These are phyloP conservation scores for Davidsoniella eucalypti DNA, from an alignment of 2,329 filamentous ascomycete genomes.

Conservation along the genomic window DNA sequence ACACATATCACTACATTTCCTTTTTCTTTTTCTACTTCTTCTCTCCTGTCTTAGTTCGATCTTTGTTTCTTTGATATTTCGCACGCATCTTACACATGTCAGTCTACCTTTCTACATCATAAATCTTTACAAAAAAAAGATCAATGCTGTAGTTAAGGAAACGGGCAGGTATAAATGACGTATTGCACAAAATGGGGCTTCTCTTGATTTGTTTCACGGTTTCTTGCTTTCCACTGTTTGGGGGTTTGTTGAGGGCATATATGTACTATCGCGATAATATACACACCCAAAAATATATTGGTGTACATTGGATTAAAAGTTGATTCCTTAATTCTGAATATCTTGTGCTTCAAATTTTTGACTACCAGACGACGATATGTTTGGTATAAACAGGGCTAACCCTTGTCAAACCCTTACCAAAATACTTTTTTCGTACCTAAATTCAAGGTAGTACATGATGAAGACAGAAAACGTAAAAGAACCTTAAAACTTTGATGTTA, in stretches of 20 bases:
- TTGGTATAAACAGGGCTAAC: no score
- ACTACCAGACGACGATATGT: no score
- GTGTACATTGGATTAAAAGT: no score
- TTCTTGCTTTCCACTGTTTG: background rate
- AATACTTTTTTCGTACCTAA: no score
- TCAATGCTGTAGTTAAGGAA: no score
- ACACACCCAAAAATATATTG: background rate
- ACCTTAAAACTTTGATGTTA: no score
- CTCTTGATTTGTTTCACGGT: background rate
- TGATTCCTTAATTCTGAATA: no score
- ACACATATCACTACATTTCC: background rate
- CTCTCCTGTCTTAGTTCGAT: background rate
- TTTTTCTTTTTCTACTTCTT: background rate
- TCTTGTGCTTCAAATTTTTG: no score
- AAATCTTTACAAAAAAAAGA: background rate
- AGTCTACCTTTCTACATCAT: background rate
- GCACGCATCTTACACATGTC: background rate
- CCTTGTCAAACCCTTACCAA: no score
- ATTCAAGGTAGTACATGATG: no score
- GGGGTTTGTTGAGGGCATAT: background rate
- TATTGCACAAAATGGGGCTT: slow-evolving; percentile 1
- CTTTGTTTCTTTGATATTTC: slow-evolving; percentile 3
- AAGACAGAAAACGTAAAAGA: no score
- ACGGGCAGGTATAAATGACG: background rate
- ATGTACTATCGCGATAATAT: background rate